Conservation (phyloP, 2,329 filamentous ascomycete genomes). For the Colletotrichum brevisporum region DNA sequence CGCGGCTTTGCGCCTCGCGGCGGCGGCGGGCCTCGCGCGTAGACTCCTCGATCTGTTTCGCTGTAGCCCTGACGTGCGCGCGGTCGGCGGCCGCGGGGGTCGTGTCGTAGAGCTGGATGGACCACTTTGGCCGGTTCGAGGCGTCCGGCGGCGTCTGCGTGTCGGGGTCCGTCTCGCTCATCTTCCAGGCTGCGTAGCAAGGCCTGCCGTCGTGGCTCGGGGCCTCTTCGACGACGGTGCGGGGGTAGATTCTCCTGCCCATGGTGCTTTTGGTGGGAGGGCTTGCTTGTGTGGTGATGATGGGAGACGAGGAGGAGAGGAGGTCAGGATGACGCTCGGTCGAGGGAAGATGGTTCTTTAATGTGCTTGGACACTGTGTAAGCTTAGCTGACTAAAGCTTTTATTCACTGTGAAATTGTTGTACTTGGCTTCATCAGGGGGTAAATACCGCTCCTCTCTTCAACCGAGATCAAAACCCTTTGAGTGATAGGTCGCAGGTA, state of each 20-base stretch:
- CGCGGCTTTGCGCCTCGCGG: background rate
- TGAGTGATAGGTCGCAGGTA: too few relatives aligned
- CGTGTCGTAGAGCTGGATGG: constrained; percentile 15
- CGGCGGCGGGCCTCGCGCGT: background rate
- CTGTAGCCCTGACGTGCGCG: background rate
- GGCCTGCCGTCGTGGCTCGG: constrained; percentile 18
- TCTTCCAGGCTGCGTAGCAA: constrained; percentile 13
- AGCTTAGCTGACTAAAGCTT: too few relatives aligned
- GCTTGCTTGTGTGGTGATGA: too few relatives aligned
- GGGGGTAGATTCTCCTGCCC: background rate
- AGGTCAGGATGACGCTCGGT: too few relatives aligned
- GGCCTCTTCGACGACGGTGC: constrained; percentile 15
- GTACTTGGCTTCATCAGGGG: too few relatives aligned
- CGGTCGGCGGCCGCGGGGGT: background rate
- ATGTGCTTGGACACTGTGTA: too few relatives aligned
- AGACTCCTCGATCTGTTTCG: background rate
- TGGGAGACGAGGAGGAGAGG: too few relatives aligned
- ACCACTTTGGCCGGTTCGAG: constrained; percentile 14
- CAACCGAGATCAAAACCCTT: too few relatives aligned
- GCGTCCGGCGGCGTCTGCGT: constrained; percentile 3
- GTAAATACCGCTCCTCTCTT: too few relatives aligned
- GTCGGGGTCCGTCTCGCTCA: background rate
- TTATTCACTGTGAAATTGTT: too few relatives aligned
- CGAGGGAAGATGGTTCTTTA: too few relatives aligned
- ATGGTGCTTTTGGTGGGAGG: background rate